Evolutionary conservation across 352 stramenopile genomes (phyloP), one percentile per base, ranked within the genome.

Genomic region (Pelagophyceae sp.): DNA sequence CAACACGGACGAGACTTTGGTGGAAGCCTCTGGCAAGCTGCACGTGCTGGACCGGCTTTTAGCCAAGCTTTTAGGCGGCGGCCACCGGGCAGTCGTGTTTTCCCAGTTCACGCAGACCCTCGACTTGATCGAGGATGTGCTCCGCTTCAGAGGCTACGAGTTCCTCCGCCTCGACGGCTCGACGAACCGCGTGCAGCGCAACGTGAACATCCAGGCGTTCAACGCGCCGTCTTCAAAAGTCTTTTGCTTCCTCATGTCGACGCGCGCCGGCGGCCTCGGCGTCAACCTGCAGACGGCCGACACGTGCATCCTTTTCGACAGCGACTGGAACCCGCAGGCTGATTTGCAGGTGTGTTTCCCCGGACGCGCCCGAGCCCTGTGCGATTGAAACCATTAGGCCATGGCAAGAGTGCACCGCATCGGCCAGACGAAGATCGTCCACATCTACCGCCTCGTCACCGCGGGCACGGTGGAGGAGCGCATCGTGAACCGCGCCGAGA

Each of bases 361-460:
- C n/a, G n/a, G n/a, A 25, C 25, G 25, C 50, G 25, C 50, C 15
- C 50, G 15, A 60, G 15, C 50, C 15, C 50, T 60, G 17, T 15
- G 50, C 25, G 50, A 25, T 60, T 60, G 15, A 15, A 15, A 60
- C 25, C 15, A 15, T 15, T 60, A 60, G 82, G 96, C 96, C 0
- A 98, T 98, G 93, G 96, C 98, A 82, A 88, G 96, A 38, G 96
- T 96, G 0, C 95, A 99, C 85, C 90, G 95, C 70, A 98, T 99
- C 80, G 96, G 96, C 17, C 95, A 99, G 84, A 99, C 89, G 37
- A 99, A 99, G 85, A 93, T 89, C 19, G 95, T 99, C 72, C 92
- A 93, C 58, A 92, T 98, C 1, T 98, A 97, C 82, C 91, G 94
- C 20, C 91, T 98, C 63, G 92, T 98, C 58, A 94, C 92, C 72